phyloP scores from a whole-genome alignment of 805 yeast genomes.

The Komagataella ulmi region DNA sequence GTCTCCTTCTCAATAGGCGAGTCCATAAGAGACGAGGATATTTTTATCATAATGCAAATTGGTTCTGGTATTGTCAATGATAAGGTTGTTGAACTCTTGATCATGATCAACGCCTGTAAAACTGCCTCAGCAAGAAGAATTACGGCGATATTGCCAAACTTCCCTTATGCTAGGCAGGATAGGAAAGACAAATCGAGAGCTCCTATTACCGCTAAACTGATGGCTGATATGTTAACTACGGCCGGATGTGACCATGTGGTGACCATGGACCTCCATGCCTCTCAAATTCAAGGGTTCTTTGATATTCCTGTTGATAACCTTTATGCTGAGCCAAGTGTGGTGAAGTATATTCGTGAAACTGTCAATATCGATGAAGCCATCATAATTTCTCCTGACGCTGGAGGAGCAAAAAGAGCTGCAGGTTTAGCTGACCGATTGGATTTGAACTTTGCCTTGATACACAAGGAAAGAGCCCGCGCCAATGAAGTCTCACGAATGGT shows the following conservation, averaged over 20 bases:
- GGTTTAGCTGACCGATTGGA: conserved; percentile 70
- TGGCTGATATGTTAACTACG: conserved; percentile 71
- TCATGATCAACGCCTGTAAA: conserved; percentile 73
- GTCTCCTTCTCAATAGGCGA: conserved; percentile 69
- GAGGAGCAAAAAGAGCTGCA: conserved; percentile 87
- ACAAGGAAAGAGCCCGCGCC: conserved; percentile 74
- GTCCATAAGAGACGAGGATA: conserved; percentile 76
- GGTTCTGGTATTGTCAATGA: conserved; percentile 74
- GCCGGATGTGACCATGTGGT: conserved; percentile 83
- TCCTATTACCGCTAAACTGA: conserved; percentile 73
- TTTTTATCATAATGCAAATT: conserved; percentile 66
- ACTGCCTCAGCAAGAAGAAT: conserved; percentile 75
- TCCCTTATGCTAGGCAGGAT: conserved; percentile 85
- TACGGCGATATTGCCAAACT: conserved; percentile 73
- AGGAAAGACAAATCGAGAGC: conserved; percentile 78
- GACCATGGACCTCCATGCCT: conserved; percentile 82
- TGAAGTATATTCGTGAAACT: conserved; percentile 57
- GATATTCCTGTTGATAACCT: conserved; percentile 74
- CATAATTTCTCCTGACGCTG: conserved; percentile 79
- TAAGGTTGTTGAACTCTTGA: conserved; percentile 56
- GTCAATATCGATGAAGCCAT: conserved; percentile 49
- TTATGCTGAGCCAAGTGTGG: conserved; percentile 75
- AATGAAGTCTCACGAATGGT: conserved; percentile 80
- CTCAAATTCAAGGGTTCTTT: conserved; percentile 80
- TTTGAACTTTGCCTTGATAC: conserved; percentile 71